Conservation (phyloP, 2,329 filamentous ascomycete genomes). For the Waltergamsia citrina region DNA sequence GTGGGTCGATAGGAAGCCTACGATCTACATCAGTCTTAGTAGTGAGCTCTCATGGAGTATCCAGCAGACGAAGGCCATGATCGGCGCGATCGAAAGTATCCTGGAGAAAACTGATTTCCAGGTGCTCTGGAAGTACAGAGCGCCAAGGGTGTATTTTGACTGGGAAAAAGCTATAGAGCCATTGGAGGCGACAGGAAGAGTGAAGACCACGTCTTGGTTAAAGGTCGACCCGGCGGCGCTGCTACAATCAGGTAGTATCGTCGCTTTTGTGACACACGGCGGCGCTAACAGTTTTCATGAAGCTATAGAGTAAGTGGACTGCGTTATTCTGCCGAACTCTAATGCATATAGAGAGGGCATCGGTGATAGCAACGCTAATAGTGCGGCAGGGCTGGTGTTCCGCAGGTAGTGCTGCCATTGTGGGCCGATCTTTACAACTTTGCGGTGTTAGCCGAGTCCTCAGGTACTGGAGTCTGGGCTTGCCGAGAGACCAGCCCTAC, state of each 20-base stretch:
- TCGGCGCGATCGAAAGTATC: conserved; percentile 7
- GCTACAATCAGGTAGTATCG: conserved; percentile 18
- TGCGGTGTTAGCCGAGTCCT: conserved; percentile 26
- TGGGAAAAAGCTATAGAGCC: background rate
- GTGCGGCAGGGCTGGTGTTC: conserved; percentile 25
- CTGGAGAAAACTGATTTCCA: conserved; percentile 11
- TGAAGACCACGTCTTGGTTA: conserved; percentile 10
- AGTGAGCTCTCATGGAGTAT: conserved; percentile 7
- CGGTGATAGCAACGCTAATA: background rate
- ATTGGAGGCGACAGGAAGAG: background rate
- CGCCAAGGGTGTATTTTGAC: background rate
- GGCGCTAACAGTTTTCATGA: conserved; percentile 28
- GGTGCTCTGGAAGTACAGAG: conserved; percentile 16
- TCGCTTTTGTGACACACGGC: conserved; percentile 22
- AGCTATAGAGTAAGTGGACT: conserved; percentile 22
- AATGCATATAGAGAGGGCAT: background rate
- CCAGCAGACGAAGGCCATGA: conserved; percentile 11
- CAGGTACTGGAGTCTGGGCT: conserved; percentile 27
- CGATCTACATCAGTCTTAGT: conserved; percentile 15
- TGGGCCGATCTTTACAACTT: conserved; percentile 35
- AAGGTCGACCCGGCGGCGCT: conserved; percentile 14
- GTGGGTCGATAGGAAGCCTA: conserved; percentile 12
- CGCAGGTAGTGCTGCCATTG: conserved; percentile 31
- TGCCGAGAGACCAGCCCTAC: conserved; percentile 19
- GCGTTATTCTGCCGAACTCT: background rate